Evolutionary conservation across 1,284 basidiomycete species (phyloP).

Genomic region (Apiotrichum veenhuisii): DNA sequence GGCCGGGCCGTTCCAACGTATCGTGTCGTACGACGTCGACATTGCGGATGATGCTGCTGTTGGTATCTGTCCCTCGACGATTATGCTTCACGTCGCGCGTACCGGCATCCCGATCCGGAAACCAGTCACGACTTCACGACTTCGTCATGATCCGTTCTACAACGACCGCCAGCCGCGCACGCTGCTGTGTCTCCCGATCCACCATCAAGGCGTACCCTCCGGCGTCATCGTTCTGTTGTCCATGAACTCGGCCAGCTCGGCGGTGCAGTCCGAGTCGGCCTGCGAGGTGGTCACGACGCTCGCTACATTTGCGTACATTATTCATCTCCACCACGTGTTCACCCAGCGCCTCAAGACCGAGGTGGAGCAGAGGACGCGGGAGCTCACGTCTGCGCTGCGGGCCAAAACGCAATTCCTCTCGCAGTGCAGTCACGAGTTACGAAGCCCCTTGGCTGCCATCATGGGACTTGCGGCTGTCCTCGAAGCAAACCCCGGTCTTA

Average conservation of each 20-base stretch:
- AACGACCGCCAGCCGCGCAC: slow-evolving; percentile 24
- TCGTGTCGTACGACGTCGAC: slow-evolving; percentile 29
- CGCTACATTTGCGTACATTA: slow-evolving; percentile 36
- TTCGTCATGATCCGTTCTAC: slow-evolving; percentile 35
- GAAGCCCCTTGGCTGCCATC: slow-evolving; percentile 48
- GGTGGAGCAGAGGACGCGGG: slow-evolving; percentile 32
- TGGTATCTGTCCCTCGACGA: slow-evolving; percentile 25
- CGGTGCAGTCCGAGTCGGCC: slow-evolving; percentile 24
- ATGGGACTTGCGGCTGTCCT: slow-evolving; percentile 48
- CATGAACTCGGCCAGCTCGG: slow-evolving; percentile 18
- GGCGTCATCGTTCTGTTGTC: slow-evolving; percentile 37
- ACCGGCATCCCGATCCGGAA: slow-evolving; percentile 29
- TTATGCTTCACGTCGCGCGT: slow-evolving; percentile 38
- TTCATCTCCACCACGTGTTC: slow-evolving; percentile 30
- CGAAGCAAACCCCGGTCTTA: slow-evolving; percentile 43
- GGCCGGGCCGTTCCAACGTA: slow-evolving; percentile 30
- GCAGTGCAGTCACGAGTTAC: slow-evolving; percentile 51
- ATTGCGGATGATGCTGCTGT: slow-evolving; percentile 24
- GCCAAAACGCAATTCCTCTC: slow-evolving; percentile 40
- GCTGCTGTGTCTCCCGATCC: slow-evolving; percentile 35
- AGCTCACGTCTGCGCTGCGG: slow-evolving; percentile 30
- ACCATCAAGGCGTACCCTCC: slow-evolving; percentile 29
- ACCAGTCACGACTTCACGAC: slow-evolving; percentile 11
- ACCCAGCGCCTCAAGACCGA: slow-evolving; percentile 30
- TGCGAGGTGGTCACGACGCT: slow-evolving; percentile 28